phyloP scores from a whole-genome alignment of 116 monocot species.

The Cymodocea nodosa region DNA sequence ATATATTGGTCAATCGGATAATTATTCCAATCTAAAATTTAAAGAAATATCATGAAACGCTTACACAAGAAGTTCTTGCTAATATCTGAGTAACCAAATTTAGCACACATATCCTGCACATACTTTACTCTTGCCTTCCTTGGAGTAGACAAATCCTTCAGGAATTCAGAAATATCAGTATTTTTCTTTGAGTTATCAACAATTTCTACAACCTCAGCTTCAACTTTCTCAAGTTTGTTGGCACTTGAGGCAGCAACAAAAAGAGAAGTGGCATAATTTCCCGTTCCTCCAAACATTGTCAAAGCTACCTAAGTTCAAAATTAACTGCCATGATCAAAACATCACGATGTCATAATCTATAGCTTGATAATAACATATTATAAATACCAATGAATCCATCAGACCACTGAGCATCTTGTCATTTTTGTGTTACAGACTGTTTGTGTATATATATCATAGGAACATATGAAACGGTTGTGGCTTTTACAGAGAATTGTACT shows the following conservation, averaged over 20 bases:
- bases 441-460: no score
- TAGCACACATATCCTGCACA: constrained; percentile 51
- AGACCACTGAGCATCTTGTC: no score
- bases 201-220: constrained; percentile 57
- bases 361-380: no score
- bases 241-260: constrained; percentile 74
- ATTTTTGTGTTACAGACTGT: no score
- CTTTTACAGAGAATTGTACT: no score
- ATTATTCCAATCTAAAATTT: not conserved
- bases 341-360: not conserved
- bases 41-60: not conserved
- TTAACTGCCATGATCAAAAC: not conserved
- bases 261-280: constrained; percentile 88
- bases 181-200: constrained; percentile 70
- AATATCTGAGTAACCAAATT: constrained; percentile 69
- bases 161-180: constrained; percentile 67
- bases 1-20: not conserved
- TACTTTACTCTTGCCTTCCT: constrained; percentile 65
- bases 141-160: constrained; percentile 68
- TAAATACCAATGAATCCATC: no score
- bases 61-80: constrained; percentile 90
- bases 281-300: constrained; percentile 61
- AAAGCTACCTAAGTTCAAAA: constrained; percentile 45
- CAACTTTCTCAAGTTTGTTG: constrained; percentile 72
- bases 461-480: no score